These are phyloP conservation scores for Mucor saturninus DNA, from an alignment of 371 early-diverging fungal genomes.

Conservation along the genomic window DNA sequence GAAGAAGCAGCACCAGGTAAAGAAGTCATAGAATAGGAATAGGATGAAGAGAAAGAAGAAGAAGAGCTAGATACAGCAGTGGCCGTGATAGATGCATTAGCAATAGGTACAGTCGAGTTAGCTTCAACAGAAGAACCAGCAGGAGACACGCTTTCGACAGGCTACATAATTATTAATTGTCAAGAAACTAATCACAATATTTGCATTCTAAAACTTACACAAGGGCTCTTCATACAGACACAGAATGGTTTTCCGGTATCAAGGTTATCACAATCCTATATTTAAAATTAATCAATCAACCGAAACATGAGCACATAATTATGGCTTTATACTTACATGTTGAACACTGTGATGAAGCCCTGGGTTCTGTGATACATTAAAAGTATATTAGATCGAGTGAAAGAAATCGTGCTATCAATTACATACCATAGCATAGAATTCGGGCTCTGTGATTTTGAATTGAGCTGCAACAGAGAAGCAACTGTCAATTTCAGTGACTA, in stretches of 20 bases:
- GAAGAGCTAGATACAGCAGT: too few species aligned
- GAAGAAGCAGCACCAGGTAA: not conserved
- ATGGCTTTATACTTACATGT: conserved; percentile 25
- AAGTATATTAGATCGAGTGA: not conserved
- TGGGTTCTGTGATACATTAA: conserved; percentile 25
- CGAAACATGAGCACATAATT: not conserved
- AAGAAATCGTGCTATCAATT: not conserved
- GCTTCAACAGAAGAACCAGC: not conserved
- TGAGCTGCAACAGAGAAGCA: conserved; percentile 30
- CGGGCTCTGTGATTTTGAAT: conserved; percentile 26
- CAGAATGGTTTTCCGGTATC: conserved; percentile 35
- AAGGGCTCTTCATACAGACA: conserved; percentile 34
- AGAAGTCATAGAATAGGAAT: too few species aligned
- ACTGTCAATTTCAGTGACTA: conserved; percentile 26
- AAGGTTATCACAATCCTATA: conserved; percentile 39
- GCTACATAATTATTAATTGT: not conserved
- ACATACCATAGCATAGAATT: conserved; percentile 34
- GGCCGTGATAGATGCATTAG: not conserved
- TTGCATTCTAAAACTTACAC: conserved; percentile 22
- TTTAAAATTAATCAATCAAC: not conserved
- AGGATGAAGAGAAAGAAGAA: too few species aligned
- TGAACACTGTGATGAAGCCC: conserved; percentile 35
- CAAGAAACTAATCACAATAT: not conserved
- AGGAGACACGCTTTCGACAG: not conserved
- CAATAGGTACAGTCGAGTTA: not conserved